phyloP scores from a whole-genome alignment of 768 basidiomycete genomes.

The Boletus insuetus region DNA sequence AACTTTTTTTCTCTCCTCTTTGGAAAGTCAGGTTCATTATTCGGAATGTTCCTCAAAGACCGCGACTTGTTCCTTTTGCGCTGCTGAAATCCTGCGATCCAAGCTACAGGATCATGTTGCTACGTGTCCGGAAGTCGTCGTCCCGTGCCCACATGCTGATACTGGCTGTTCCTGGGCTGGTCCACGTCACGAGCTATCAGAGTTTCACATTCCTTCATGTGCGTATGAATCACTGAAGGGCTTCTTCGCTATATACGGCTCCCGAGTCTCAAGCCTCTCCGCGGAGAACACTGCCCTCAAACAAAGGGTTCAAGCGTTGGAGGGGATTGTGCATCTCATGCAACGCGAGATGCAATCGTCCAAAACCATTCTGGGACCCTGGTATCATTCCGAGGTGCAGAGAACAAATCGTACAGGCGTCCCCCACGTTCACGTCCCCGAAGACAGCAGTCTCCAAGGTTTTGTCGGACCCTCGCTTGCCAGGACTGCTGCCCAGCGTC shows the following conservation, averaged over 20 bases:
- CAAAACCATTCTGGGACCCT: constrained; percentile 62
- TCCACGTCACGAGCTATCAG: constrained; percentile 33
- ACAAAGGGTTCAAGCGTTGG: constrained; percentile 55
- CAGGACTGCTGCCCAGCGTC: constrained; percentile 13
- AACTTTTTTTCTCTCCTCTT: not conserved
- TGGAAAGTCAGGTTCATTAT: constrained; percentile 36
- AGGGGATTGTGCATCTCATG: constrained; percentile 49
- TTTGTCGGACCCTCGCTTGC: constrained; percentile 18
- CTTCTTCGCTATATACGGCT: constrained; percentile 47
- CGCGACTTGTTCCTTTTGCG: constrained; percentile 42
- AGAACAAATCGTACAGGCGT: constrained; percentile 16
- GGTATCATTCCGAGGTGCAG: constrained; percentile 45
- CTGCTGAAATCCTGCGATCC: constrained; percentile 34
- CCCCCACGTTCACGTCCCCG: constrained; percentile 9
- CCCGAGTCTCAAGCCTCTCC: constrained; percentile 42
- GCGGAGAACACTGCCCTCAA: constrained; percentile 68
- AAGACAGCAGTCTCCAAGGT: constrained; percentile 9
- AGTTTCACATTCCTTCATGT: constrained; percentile 43
- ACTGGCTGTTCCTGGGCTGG: constrained; percentile 59
- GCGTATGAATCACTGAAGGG: constrained; percentile 61
- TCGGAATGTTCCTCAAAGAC: constrained; percentile 37
- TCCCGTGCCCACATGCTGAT: constrained; percentile 45
- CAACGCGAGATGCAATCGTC: constrained; percentile 56
- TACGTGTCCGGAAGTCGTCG: constrained; percentile 37
- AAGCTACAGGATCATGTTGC: constrained; percentile 34